Base-by-base conservation (phyloP, 306 rosid species). In the Sophora flavescens region DNA sequence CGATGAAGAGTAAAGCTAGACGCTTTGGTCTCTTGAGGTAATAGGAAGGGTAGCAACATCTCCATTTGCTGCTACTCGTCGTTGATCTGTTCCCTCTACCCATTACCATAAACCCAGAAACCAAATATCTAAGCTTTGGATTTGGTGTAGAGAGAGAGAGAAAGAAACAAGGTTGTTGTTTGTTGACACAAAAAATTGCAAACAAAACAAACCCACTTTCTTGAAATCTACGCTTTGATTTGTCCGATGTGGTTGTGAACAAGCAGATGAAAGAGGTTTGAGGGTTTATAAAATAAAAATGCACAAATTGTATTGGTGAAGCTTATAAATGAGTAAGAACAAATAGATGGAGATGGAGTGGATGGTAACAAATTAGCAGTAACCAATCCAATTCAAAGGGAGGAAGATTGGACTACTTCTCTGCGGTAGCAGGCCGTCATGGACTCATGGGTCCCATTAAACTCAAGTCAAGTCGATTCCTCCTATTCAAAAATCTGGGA, bases 21-120 rank as follows among this genome's bases (percentile, higher is more conserved):
- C 97, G 92, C 81, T 90, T 88, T 13, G 99, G 99, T 12, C 99
- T 84, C 90, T 90, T 92, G 22, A 95, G 88, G 73, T 95, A 95
- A 82, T 95, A 92, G 56, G 91, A 78, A 2, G 97, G 97, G 51
- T 95, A 68, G 26, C 92, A 95, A 48, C 87, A 88, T 78, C 92
- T 90, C 91, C 90, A 89, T 44, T 74, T 84, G 66, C 86, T 84
- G 66, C 86, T 72, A 6, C 79, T 65, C 4, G 80, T 68, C 53
- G 86, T 81, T 47, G 97, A 88, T 87, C 96, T 89, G 78, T 75
- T 79, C 15, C 72, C 81, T 86, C 97, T 86, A 26, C 91, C 99
- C 99, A 95, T 87, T 61, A 22, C 69, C 62, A 35, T 39, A 22
- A 22, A 45, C 66, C 28, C 28, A 15, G 18, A 1, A 61, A 12